phyloP scores from a whole-genome alignment of 164 flowering plant species.

The Tetracentron sinense region DNA sequence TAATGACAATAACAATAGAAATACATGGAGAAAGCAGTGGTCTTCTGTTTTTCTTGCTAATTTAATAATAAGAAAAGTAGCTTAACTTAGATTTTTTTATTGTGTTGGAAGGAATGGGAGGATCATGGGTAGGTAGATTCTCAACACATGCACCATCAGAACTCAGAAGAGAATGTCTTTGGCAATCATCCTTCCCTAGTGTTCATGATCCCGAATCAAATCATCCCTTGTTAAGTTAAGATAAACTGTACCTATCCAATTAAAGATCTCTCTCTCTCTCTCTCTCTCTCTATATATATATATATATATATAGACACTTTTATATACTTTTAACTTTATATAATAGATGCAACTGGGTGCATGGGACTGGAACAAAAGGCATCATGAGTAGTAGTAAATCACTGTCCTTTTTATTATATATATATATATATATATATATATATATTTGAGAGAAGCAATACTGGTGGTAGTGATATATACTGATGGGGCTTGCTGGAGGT shows the following conservation, averaged over 20 bases:
- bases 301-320: no score
- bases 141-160: slow-evolving; percentile 49
- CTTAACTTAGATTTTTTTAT: slow-evolving; percentile 13
- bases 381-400: slow-evolving; percentile 8
- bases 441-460: background rate
- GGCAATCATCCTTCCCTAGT: slow-evolving; percentile 48
- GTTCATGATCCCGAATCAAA: slow-evolving; percentile 47
- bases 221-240: slow-evolving; percentile 21
- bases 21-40: slow-evolving; percentile 16
- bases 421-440: no score
- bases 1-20: slow-evolving; percentile 2
- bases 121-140: slow-evolving; percentile 47
- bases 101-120: slow-evolving; percentile 28
- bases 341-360: slow-evolving; percentile 10
- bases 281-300: slow-evolving; percentile 10
- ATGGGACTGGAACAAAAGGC: slow-evolving; percentile 9
- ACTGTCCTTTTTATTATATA: background rate
- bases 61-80: slow-evolving; percentile 15
- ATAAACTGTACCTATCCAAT: background rate
- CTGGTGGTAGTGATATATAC: background rate
- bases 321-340: background rate
- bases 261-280: slow-evolving; percentile 11
- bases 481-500: background rate
- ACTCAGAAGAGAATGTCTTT: slow-evolving; percentile 41
- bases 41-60: slow-evolving; percentile 11